Evolutionary conservation across 495 filamentous ascomycete species (phyloP).

Genomic region (Aspergillus hancockii): DNA sequence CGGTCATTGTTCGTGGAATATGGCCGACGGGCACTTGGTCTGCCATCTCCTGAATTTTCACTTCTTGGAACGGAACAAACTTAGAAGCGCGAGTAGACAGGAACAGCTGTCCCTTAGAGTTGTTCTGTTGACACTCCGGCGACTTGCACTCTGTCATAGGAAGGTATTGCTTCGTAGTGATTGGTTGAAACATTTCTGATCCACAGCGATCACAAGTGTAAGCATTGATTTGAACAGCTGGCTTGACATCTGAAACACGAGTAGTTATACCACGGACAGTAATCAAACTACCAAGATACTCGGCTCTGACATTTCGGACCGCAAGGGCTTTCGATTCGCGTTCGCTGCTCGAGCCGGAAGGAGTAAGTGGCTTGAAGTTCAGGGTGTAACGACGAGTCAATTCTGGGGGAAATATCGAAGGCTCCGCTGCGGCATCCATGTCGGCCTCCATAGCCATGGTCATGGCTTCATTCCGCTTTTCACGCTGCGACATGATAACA

Average conservation of each 20-base stretch:
- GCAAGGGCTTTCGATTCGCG: constrained; percentile 76
- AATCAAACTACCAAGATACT: constrained; percentile 90
- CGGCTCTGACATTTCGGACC: constrained; percentile 87
- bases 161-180: constrained; percentile 85
- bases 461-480: constrained; percentile 79
- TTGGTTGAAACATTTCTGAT: constrained; percentile 95
- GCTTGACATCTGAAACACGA: constrained; percentile 95
- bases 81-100: constrained; percentile 93
- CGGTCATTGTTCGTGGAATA: constrained; percentile 85
- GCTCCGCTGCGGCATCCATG: constrained; percentile 53
- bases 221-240: constrained; percentile 92
- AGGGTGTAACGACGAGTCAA: constrained; percentile 92
- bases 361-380: constrained; percentile 87
- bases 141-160: constrained; percentile 86
- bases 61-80: constrained; percentile 95
- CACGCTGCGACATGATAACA: constrained; percentile 89
- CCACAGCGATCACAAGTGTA: constrained; percentile 97
- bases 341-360: constrained; percentile 64
- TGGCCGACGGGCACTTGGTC: constrained; percentile 98
- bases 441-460: constrained; percentile 66
- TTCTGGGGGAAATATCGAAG: constrained; percentile 79
- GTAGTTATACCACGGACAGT: constrained; percentile 94
- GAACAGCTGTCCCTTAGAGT: constrained; percentile 89
- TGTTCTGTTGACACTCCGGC: constrained; percentile 83
- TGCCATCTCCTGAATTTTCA: constrained; percentile 98